Evolutionary conservation across 176 grass and related monocot genomes (phyloP), one percentile per base, ranked within the genome.

Genomic region (Alloteropsis semialata): DNA sequence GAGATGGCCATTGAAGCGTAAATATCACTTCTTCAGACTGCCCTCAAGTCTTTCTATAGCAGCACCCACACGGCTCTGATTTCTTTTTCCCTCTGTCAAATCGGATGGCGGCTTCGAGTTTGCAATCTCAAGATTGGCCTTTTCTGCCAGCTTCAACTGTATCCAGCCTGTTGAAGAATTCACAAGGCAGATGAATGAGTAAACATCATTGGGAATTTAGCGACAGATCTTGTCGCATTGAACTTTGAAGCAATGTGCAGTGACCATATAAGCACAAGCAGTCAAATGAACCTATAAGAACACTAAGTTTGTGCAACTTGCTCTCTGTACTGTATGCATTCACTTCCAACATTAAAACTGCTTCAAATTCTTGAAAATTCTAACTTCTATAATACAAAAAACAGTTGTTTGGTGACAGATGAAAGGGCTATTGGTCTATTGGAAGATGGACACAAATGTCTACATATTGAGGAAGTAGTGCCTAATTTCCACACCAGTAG

Each of bases 81-180:
- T 91, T 39, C 85, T 82, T 72, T 76, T 77, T 10, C 49, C 68
- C 81, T 61, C 90, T 30, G 65, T 79, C 58, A 83, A 78, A 53
- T 95, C 70, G 22, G 86, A 63, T 27, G 72, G 45, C 4, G 81
- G 36, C 39, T 86, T 89, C 5, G 86, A 91, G 13, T 45, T 92
- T 64, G 76, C 78, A 64, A 91, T 84, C 64, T 95, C 89, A 80
- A 84, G 37, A 34, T 90, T 90, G 68, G 89, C 96, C 69, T 74
- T 99, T 73, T 99, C 96, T 69, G 83, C 86, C 74, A 99, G 84
- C 80, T 99, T 99, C 80, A 99, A 74, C 87, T 99, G 96, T 84
- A 96, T 73, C 96, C 93, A 99, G 51, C 96, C 96, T 95, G 67
- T 37, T 79, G 54, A 84, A 34, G 33, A 72, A 82, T 71, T 54